Evolutionary conservation across 257 asterid genomes (phyloP), one percentile per base, ranked within the genome.

Genomic region (Nicotiana undulata): DNA sequence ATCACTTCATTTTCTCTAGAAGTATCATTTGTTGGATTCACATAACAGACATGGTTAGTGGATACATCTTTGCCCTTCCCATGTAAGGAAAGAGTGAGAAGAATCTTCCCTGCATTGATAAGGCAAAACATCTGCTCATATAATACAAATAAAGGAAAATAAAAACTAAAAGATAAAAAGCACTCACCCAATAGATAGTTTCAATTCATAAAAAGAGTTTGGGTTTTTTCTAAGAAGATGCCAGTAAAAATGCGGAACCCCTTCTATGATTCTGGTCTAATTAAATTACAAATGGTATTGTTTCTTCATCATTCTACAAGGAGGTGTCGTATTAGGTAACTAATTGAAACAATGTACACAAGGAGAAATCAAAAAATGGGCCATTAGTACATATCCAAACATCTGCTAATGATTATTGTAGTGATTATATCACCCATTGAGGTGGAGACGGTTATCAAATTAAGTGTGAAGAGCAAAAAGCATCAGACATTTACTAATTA

Each of bases 71-170:
- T 88, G 59, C 70, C 85, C 82, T 79, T 90, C 77, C 94, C 98
- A 40, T 87, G 97, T 83, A 91, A 76, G 59, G 97, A 93, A 68
- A 94, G 86, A 55, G 92, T 81, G 20, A 93, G 85, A 84, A 92
- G 98, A 85, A 94, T 87, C 83, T 90, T 92, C 40, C 98, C 98
- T 94, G 86, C 82, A 79, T 53, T 46, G 15, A 37, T 74, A 55
- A 61, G 78, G 70, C 63, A 81, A 55, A 68, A 40, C 72, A 56
- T 46, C 56, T 52, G 58, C 51, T 70, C 59, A 70, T 46, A 8
- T 46, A 8, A 13, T 22, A 3, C 59, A 72, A 22, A 70, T 15
- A 6, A 44, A 44, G 37, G 15, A 46, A 70, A 55, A 22, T 20
- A 6, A 70, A 12, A 53, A 11, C 22, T 2, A 44, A 44, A 67